Conservation (phyloP, 495 filamentous ascomycete genomes). For the Sporormia fimetaria region DNA sequence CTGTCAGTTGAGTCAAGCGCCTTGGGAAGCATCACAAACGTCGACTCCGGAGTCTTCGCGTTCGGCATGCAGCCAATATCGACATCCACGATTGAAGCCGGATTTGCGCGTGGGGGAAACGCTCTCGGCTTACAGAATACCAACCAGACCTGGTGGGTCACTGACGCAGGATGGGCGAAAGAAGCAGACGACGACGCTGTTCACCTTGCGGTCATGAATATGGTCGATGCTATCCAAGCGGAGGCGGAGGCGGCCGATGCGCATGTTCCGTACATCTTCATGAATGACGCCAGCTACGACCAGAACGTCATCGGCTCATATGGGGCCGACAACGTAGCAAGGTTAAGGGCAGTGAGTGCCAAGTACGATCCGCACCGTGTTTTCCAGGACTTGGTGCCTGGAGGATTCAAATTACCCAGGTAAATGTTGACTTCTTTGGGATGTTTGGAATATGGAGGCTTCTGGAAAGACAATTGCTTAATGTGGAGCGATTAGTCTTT, state of each 20-base stretch:
- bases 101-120: not conserved
- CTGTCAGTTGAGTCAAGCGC: not conserved
- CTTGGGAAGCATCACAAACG: not conserved
- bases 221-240: no score
- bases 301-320: not conserved
- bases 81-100: not conserved
- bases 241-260: no score
- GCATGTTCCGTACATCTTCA: not conserved
- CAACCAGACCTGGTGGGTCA: not conserved
- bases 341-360: not conserved
- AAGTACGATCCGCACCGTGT: constrained; percentile 1
- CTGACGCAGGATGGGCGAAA: not conserved
- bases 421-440: no score
- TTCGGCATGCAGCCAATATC: constrained; percentile 1
- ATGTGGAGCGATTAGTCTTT: no score
- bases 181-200: no score
- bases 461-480: no score
- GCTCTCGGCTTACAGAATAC: not conserved
- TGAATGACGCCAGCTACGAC: constrained; percentile 8
- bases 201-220: no score
- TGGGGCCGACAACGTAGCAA: not conserved
- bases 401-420: no score
- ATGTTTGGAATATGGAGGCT: no score
- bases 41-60: not conserved
- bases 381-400: not conserved